A percentile compares a stretch with the other conserved stretches of the same genome.
Conservation (phyloP, 2,329 filamentous ascomycete genomes). For the Seiridium cupressi region DNA sequence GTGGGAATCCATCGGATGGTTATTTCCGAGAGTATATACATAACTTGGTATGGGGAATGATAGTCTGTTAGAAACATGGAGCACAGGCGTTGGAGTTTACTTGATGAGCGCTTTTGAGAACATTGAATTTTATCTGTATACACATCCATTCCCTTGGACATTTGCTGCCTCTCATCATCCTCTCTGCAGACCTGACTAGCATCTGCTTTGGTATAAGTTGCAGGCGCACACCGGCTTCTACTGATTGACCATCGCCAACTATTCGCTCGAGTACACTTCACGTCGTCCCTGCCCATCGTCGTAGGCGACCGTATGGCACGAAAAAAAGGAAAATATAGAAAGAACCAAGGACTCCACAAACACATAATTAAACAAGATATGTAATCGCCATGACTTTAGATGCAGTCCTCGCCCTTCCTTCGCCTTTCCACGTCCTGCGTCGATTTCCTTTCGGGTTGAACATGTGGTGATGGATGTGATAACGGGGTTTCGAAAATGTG, state of each 20-base stretch:
- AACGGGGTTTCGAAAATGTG: constrained; percentile 19
- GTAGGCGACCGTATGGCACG: constrained; percentile 20
- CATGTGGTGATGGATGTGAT: constrained; percentile 12
- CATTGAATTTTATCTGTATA: constrained; percentile 5
- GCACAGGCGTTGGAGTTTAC: not conserved
- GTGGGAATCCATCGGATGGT: no score
- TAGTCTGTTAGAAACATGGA: no score
- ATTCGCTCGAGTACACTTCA: constrained; percentile 1
- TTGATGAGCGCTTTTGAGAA: not conserved
- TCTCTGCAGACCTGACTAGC: not conserved
- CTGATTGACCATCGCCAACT: not conserved
- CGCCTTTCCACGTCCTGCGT: constrained; percentile 19
- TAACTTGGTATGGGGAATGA: no score
- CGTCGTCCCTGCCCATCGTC: constrained; percentile 15
- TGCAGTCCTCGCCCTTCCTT: constrained; percentile 22
- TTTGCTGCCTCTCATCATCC: not conserved
- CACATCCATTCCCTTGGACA: constrained; percentile 2
- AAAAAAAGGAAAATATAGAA: constrained; percentile 25
- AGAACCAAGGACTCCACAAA: constrained; percentile 26
- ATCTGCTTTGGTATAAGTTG: constrained; percentile 10
- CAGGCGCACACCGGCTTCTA: not conserved
- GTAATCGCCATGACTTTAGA: constrained; percentile 38
- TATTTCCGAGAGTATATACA: no score
- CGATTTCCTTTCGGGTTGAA: constrained; percentile 18
- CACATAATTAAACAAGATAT: constrained; percentile 54